Conservation (phyloP, 2,329 filamentous ascomycete genomes). For the Ophiocordyceps camponoti-leonardi region DNA sequence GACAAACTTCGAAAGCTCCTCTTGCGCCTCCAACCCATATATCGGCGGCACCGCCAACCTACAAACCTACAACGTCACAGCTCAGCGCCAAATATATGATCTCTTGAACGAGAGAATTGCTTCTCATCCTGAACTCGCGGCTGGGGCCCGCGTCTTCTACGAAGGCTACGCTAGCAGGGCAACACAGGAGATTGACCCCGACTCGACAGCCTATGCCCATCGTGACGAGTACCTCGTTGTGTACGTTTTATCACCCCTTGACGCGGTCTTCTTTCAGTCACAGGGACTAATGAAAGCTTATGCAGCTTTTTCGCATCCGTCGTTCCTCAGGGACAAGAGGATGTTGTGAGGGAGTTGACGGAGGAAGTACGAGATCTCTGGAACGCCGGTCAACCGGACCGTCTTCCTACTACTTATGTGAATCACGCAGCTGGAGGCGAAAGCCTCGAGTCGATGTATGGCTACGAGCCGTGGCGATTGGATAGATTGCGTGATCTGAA, state of each 20-base stretch:
- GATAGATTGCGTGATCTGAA: neutral
- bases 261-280: neutral
- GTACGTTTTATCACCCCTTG: neutral
- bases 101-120: conserved; percentile 2
- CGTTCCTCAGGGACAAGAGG: conserved; percentile 3
- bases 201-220: conserved; percentile 6
- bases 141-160: conserved; percentile 4
- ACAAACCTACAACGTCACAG: conserved; percentile 8
- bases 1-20: conserved; percentile 1
- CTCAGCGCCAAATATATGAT: conserved; percentile 8
- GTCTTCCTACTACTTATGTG: conserved; percentile 5
- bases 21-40: neutral
- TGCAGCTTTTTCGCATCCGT: neutral
- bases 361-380: conserved; percentile 1
- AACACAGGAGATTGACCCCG: conserved; percentile 1
- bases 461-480: conserved; percentile 2
- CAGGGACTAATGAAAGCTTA: neutral
- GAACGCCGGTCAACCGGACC: conserved; percentile 6
- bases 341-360: conserved; percentile 1
- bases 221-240: conserved; percentile 4
- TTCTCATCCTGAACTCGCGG: conserved; percentile 2
- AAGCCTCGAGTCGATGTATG: conserved; percentile 7
- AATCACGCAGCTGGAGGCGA: conserved; percentile 10
- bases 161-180: conserved; percentile 10
- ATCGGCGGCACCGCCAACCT: conserved; percentile 3